A percentile compares a stretch with the other conserved stretches of the same genome.
Conservation (phyloP, 257 asterid species). For the Salvia hispanica region DNA sequence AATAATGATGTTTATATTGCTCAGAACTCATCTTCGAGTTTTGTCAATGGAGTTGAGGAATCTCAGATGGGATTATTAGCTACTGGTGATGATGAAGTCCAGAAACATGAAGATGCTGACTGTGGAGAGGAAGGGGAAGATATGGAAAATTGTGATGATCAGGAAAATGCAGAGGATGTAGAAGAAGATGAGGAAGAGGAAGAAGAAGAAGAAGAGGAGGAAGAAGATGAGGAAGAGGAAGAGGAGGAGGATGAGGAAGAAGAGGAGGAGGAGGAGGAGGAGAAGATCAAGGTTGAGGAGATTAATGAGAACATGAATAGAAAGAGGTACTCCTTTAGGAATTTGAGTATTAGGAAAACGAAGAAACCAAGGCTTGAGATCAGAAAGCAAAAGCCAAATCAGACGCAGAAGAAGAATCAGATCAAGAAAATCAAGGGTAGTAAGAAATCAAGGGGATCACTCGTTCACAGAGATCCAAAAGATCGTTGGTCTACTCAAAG, state of each 20-base stretch:
- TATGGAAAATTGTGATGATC: slow-evolving; percentile 33
- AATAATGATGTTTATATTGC: slow-evolving; percentile 21
- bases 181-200: slow-evolving; percentile 27
- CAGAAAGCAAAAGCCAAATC: slow-evolving; percentile 35
- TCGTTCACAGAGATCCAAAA: slow-evolving; percentile 64
- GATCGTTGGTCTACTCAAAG: slow-evolving; percentile 95
- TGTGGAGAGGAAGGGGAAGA: not conserved
- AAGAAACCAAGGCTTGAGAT: slow-evolving; percentile 50
- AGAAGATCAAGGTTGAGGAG: not conserved
- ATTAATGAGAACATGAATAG: slow-evolving; percentile 50
- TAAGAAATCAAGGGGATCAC: slow-evolving; percentile 51
- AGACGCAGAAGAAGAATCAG: slow-evolving; percentile 41
- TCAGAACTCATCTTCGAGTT: slow-evolving; percentile 54
- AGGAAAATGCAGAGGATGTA: slow-evolving; percentile 25
- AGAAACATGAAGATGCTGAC: slow-evolving; percentile 24
- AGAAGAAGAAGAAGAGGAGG: slow-evolving; percentile 27
- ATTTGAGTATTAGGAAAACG: slow-evolving; percentile 41
- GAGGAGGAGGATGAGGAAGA: no score
- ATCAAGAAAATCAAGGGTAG: slow-evolving; percentile 33
- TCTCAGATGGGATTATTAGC: slow-evolving; percentile 27
- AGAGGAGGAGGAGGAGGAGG: no score
- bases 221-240: no score
- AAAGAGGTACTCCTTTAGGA: slow-evolving; percentile 72
- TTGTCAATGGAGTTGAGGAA: slow-evolving; percentile 42
- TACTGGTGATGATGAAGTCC: slow-evolving; percentile 30